Evolutionary conservation across 2,329 filamentous ascomycete genomes (phyloP), one percentile per base, ranked within the genome.

Genomic region (Fusarium domesticum): DNA sequence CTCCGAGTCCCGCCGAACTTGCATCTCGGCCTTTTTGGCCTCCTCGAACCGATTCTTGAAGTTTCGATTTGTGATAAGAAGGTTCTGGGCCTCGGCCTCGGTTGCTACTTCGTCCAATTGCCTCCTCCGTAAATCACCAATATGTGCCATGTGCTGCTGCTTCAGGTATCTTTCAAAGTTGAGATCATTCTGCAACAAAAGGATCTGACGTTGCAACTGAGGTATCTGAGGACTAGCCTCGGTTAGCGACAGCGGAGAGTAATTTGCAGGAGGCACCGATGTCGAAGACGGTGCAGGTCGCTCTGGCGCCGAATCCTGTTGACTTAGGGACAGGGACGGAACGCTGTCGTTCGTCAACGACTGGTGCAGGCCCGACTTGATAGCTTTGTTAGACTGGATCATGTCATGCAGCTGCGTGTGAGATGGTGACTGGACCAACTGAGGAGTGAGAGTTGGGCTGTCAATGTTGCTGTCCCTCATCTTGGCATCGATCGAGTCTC

Each of bases 141-240:
- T 91, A 47, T 92, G 87, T 2, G 84, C 80, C 53, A 91, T 80
- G 63, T 92, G 88, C 59, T 93, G 88, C 52, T 89, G 81, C 62
- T 91, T 92, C 58, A 92, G 76, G 64, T 89, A 92, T 18, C 86
- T 77, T 64, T 93, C 89, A 59, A 92, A 93, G 53, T 86, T 87
- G 34, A 93, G 72, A 56, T 93, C 87, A 50, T 91, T 93, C 35
- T 85, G 82, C 10, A 93, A 67, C 2, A 91, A 70, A 41, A 89
- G 77, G n/a, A 89, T 78, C 56, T 90, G 84, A 33, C 85, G 78
- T 53, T 89, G 83, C 4, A 93, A 69, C 52, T 81, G 79, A 2
- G 76, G 69, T 19, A 76, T 58, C 45, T 75, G 69, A 14, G 68
- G 61, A 47, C 66, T 58, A 37, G 58, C 41, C 40, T 71, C 64